Base-by-base conservation (phyloP, 2,329 filamentous ascomycete species). In the Thelonectria rubi region DNA sequence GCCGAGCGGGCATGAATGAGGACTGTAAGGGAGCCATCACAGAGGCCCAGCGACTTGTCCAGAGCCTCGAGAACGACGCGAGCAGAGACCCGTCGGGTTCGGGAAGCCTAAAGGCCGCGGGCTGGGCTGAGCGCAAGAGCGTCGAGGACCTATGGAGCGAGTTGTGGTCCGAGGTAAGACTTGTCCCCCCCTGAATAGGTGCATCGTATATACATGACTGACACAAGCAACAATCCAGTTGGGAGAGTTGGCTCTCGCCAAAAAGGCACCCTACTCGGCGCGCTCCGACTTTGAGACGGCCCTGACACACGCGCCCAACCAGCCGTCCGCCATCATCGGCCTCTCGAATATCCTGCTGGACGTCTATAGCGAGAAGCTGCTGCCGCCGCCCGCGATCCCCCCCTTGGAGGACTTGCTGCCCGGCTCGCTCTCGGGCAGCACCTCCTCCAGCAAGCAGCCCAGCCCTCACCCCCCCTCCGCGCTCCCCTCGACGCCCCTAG, bases 311-410 rank as follows among this genome's bases (percentile, higher is more conserved):
- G 91, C 87, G 64, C 88, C 91, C 1, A 88, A 98, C 72, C 94
- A 99, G 69, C 84, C 91, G 0, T 82, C 83, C 14, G 93, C 92
- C 32, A 96, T 91, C 21, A 87, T 97, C 37, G 92, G 91, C 1
- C 80, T 99, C 20, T 92, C 92, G 17, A 91, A 91, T 69, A 89
- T 98, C 39, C 83, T 99, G 7, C 84, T 98, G 50, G 93, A 97
- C 72, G 88, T 96, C 18, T 97, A 94, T 78, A 88, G 82, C 68
- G 84, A 92, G 75, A 84, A 86, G 49, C 78, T 92, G 18, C 83
- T 90, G 42, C 88, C 88, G 3, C 80, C 81, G 60, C 78, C 86
- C 54, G 76, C 87, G 65, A 79, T 86, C 4, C 81, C 84, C 2
- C 73, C 77, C 1, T 76, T 86, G 42, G 66, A 73, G 6, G 69